Evolutionary conservation across 23 red algal species (phyloP), one percentile per base, ranked within the genome.

Genomic region (Porphyridium purpureum): DNA sequence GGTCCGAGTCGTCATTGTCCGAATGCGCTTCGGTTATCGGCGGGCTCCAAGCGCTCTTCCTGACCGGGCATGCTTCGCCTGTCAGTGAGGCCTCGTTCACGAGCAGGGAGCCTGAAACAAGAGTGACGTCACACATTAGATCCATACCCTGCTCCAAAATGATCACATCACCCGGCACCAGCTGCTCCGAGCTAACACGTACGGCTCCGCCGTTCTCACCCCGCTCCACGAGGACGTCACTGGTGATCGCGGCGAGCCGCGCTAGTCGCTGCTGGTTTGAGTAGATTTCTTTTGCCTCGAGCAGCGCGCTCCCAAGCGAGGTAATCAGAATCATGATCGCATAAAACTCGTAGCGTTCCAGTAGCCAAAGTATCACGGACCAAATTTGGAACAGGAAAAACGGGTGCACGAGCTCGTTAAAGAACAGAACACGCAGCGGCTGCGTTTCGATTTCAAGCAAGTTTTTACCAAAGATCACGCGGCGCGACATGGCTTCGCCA

Each of bases 381-480:
- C 25, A 57, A 2, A 59, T 27, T 29, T 69, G 64, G 28, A 69
- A 69, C 9, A 69, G 23, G 29, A 69, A 69, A 29, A 69, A 57
- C 0, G 64, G 64, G 27, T 69, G 50, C 24, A 53, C 3, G 2
- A 69, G 47, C 17, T 35, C 25, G 0, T 19, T 22, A 22, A 55
- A 22, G 34, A 69, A 69, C 22, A 69, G 64, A 11, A 11, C 17
- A 44, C 11, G 11, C 38, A 11, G 11, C 11, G 38, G 17, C 38
- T 11, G 38, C 11, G 17, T 17, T 17, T 17, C 11, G 11, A 44
- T 17, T 17, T 11, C 17, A 17, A 44, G 38, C 38, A 44, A 11
- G 38, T 44, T 44, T 17, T 44, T 17, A 17, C 38, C 38, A 44
- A 11, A 44, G 11, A 44, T 11, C 11, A 44, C 38, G 11, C 11